Conservation (phyloP, 768 basidiomycete species). For the Lactarius quietus region DNA sequence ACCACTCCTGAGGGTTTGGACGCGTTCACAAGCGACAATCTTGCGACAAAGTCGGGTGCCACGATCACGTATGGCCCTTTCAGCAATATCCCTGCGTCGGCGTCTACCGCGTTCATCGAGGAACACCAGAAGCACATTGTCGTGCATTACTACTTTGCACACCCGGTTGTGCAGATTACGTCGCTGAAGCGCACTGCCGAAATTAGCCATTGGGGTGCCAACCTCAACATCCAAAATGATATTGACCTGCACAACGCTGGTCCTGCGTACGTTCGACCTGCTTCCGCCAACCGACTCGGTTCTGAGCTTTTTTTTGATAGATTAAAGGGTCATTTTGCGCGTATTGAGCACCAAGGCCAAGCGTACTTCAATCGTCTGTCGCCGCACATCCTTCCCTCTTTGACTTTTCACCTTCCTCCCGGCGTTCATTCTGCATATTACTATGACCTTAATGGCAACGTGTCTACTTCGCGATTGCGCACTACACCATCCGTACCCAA, state of each 20-base stretch:
- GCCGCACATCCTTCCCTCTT: slow-evolving; percentile 64
- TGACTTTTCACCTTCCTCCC: slow-evolving; percentile 79
- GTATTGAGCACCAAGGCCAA: slow-evolving; percentile 81
- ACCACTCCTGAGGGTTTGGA: slow-evolving; percentile 62
- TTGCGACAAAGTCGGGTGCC: slow-evolving; percentile 69
- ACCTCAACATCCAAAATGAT: slow-evolving; percentile 90
- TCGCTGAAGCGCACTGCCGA: slow-evolving; percentile 76
- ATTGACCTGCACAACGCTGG: slow-evolving; percentile 86
- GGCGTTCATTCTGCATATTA: slow-evolving; percentile 82
- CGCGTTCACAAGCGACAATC: slow-evolving; percentile 54
- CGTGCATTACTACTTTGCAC: slow-evolving; percentile 80
- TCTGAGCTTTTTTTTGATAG: slow-evolving; percentile 41
- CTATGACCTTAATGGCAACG: slow-evolving; percentile 92
- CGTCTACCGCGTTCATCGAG: slow-evolving; percentile 51
- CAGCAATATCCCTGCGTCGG: slow-evolving; percentile 64
- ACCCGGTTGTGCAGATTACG: slow-evolving; percentile 73
- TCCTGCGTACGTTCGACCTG: slow-evolving; percentile 60
- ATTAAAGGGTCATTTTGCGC: slow-evolving; percentile 93
- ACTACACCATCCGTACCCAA: slow-evolving; percentile 60
- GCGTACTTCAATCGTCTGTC: slow-evolving; percentile 62
- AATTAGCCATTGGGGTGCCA: slow-evolving; percentile 96
- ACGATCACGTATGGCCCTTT: slow-evolving; percentile 90
- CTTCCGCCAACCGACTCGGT: neutral
- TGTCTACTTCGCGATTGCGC: slow-evolving; percentile 88
- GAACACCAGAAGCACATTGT: slow-evolving; percentile 60